Evolutionary conservation across 1,284 basidiomycete genomes (phyloP), one percentile per base, ranked within the genome.

Genomic region (Meripilus lineatus): DNA sequence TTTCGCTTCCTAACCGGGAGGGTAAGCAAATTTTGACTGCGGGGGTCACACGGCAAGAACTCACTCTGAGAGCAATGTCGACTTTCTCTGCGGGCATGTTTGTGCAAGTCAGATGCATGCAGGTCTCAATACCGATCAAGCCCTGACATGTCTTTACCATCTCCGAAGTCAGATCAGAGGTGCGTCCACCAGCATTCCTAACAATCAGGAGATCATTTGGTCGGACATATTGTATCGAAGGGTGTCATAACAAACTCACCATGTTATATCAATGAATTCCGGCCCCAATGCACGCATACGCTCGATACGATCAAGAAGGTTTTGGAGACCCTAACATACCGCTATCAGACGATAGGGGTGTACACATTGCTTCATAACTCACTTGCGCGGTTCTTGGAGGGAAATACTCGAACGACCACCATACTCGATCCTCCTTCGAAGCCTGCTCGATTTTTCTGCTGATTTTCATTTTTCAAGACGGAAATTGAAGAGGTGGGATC

Each of bases 251-350:
- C n/a, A 33, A 44, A 45, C 44, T 38, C 44, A 47, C 93, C 91
- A 98, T 62, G 94, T 99, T 61, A 99, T 96, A 65, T 99, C 94
- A 58, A 98, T 89, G 62, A 98, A 99, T 67, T 96, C 95, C 14
- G 96, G 96, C 3, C 96, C 96, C 36, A 97, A 71, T 20, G 82
- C 79, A 47, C 93, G 79, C 95, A 99, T 99, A 55, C 96, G 90
- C 67, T 97, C 93, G 68, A 98, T 95, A 58, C 95, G 93, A 68
- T 97, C 95, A 49, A 93, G 72, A 23, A 97, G 72, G 64, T 97
- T 97, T 81, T 94, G 89, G 23, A 95, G 71, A 55, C 93, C 93
- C 89, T 93, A 52, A 11, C 3, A 33, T 13, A 21, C 17, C n/a
- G 7, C 4, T 4, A 30, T 32, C 3, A 21, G 11, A 11, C 8